These are phyloP conservation scores for Pneumocystis oryctolagi DNA, from an alignment of 1,139 yeast genomes.

Conservation along the genomic window DNA sequence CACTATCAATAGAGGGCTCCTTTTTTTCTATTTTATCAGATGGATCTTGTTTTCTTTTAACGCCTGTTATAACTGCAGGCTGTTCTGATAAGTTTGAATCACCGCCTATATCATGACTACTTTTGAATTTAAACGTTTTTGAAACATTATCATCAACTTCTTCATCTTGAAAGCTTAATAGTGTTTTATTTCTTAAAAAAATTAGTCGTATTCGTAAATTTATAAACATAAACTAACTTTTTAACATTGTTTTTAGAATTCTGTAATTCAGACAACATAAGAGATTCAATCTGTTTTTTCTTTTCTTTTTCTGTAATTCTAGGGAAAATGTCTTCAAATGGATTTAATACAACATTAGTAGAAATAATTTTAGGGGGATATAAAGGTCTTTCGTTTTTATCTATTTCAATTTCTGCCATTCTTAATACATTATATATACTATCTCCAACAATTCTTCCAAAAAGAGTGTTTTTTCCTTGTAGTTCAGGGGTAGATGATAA, in stretches of 20 bases:
- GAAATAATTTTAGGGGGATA: conserved; percentile 37
- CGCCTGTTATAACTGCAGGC: neutral
- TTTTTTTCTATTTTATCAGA: neutral
- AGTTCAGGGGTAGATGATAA: conserved; percentile 31
- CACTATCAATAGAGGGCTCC: too few species aligned
- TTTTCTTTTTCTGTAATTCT: conserved; percentile 19
- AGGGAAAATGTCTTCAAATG: conserved; percentile 34
- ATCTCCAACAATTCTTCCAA: conserved; percentile 52
- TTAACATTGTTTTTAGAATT: conserved; percentile 15
- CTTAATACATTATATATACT: conserved; percentile 40
- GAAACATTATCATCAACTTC: conserved; percentile 19
- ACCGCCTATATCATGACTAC: conserved; percentile 35
- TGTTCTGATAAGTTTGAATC: conserved; percentile 20
- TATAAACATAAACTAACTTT: conserved; percentile 7
- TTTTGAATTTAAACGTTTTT: conserved; percentile 24
- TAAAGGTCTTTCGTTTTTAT: conserved; percentile 32
- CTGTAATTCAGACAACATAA: neutral
- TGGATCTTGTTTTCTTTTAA: neutral
- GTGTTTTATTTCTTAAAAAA: conserved; percentile 11
- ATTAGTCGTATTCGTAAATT: conserved; percentile 8
- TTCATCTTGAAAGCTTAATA: conserved; percentile 24
- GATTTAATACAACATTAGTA: conserved; percentile 34
- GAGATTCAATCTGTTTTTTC: conserved; percentile 14
- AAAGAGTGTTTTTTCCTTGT: conserved; percentile 35
- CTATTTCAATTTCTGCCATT: conserved; percentile 38